Conservation (phyloP, 2,329 filamentous ascomycete species). For the Cordyceps sp. region DNA sequence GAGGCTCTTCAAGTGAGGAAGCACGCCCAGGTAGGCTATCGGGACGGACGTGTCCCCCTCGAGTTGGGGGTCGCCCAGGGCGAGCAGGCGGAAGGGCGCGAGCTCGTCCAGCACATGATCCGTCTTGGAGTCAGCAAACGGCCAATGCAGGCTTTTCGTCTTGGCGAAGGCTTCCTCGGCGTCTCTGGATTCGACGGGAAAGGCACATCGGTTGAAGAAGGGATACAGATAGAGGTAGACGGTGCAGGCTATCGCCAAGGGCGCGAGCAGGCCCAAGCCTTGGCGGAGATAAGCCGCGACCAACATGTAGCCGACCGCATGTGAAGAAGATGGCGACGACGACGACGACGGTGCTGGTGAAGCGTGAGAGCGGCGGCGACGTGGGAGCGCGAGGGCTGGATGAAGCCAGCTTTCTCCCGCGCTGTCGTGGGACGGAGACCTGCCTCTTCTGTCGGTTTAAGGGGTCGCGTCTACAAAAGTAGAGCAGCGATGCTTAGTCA, state of each 20-base stretch:
- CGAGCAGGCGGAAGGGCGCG: conserved; percentile 74
- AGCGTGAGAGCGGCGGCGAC: too few relatives aligned
- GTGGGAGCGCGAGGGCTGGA: too few relatives aligned
- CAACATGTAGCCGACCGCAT: conserved; percentile 31
- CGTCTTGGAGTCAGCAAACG: conserved; percentile 10
- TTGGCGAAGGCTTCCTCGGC: conserved; percentile 15
- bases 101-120: conserved; percentile 10
- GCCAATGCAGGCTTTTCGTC: conserved; percentile 25
- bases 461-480: too few relatives aligned
- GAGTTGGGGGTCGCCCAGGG: conserved; percentile 81
- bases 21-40: conserved; percentile 30
- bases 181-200: conserved; percentile 39
- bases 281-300: conserved; percentile 36
- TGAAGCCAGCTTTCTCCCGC: too few relatives aligned
- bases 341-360: neutral
- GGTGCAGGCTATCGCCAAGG: conserved; percentile 53
- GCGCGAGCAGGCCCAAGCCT: conserved; percentile 34
- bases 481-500: too few relatives aligned
- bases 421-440: too few relatives aligned
- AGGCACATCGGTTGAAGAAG: conserved; percentile 61
- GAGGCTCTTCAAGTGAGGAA: conserved; percentile 35
- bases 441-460: too few relatives aligned
- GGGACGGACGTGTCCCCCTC: conserved; percentile 82
- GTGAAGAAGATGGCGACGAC: conserved; percentile 5
- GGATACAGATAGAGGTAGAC: conserved; percentile 82